phyloP scores from a whole-genome alignment of 2,329 filamentous ascomycete genomes.

The Dichotomopilus funicola region DNA sequence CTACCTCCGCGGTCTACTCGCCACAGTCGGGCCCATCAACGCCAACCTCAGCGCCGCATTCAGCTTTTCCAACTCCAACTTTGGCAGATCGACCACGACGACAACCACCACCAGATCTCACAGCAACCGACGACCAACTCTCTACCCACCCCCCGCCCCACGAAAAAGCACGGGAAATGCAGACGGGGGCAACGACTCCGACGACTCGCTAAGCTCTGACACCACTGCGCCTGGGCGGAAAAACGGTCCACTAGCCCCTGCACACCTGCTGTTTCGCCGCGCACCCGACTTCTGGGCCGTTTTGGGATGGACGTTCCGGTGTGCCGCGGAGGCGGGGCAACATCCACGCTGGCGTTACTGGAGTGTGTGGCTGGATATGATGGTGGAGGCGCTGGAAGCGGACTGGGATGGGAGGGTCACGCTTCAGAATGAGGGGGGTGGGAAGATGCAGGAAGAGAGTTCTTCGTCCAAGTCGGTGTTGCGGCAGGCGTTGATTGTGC shows the following conservation, averaged over 20 bases:
- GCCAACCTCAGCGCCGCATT: conserved; percentile 68
- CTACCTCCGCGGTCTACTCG: conserved; percentile 63
- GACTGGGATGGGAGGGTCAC: conserved; percentile 58
- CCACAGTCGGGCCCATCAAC: conserved; percentile 61
- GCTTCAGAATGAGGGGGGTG: conserved; percentile 33
- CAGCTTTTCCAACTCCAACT: conserved; percentile 44
- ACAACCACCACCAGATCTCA: background rate
- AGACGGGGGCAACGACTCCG: conserved; percentile 29
- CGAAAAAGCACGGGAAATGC: conserved; percentile 21
- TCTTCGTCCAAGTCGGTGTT: conserved; percentile 31
- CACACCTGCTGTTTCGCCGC: conserved; percentile 62
- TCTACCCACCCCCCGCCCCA: background rate
- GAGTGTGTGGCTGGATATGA: conserved; percentile 71
- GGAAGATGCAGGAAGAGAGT: conserved; percentile 11
- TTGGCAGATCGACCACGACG: background rate
- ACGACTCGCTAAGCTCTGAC: background rate
- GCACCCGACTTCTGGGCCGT: conserved; percentile 85
- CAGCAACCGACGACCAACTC: conserved; percentile 29
- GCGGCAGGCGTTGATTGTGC: conserved; percentile 51
- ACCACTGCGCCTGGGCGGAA: conserved; percentile 27
- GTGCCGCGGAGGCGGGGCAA: conserved; percentile 60
- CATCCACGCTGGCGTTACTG: conserved; percentile 69
- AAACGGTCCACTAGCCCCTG: conserved; percentile 40
- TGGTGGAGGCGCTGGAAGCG: conserved; percentile 69
- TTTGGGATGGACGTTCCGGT: conserved; percentile 90